Evolutionary conservation across 176 grass and related monocot genomes (phyloP), one percentile per base, ranked within the genome.

Genomic region (Rhipidocladum racemiflorum): DNA sequence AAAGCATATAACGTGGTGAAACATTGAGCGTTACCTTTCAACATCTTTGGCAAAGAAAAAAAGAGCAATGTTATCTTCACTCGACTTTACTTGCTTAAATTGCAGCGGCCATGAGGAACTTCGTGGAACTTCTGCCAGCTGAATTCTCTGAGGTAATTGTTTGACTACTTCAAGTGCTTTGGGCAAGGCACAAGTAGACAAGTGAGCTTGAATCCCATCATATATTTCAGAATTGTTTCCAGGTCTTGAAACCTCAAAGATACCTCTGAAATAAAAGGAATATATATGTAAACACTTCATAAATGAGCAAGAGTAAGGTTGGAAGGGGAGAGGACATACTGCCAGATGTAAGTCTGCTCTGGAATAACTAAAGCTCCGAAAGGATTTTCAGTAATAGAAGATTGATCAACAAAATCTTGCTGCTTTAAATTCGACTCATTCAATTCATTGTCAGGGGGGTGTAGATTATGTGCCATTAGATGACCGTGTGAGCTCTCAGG

Each of bases 31-130:
- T 48, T 89, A 96, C 97, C 97, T 96, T 81, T 90, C 87, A 76
- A 76, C 21, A 85, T 99, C 97, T 88, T 91, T 93, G 81, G 97
- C 97, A 88, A 99, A 99, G 87, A 96, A 99, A 80, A 90, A 99
- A 84, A 99, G 80, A 68, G 85, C 93, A 85, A 99, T 91, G 63
- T 90, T 86, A 86, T 93, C 87, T 88, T 99, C 91, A 70, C 74
- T 87, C 7, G 85, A 87, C 40, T 88, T 81, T 70, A 63, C 83
- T 67, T 88, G 82, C 54, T 95, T 90, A 86, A 93, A 96, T 55
- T 91, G 91, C 39, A 55, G 61, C 10, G 97, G 97, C 97, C 97
- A 99, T 39, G 75, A 83, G 16, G 65, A 80, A 90, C 65, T 35
- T 3, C 85, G 72, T 54, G 92, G 87, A 63, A 93, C 91, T 88